These are phyloP conservation scores for Pyrus communis DNA, from an alignment of 306 rosid genomes.

Conservation along the genomic window DNA sequence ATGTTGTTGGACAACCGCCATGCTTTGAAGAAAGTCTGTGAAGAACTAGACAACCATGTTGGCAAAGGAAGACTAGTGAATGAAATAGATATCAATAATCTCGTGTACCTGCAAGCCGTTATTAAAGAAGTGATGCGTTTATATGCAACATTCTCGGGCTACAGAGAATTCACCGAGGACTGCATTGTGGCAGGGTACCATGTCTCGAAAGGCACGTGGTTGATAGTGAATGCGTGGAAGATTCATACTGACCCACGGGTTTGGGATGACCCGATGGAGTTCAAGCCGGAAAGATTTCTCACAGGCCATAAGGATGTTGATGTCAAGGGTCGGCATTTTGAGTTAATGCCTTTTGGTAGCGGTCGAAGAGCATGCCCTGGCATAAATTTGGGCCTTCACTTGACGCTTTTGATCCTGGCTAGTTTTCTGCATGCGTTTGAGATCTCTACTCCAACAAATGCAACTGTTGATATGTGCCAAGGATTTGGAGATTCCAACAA, in stretches of 20 bases:
- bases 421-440: conserved; percentile 45
- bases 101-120: neutral
- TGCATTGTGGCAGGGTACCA: neutral
- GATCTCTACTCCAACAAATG: conserved; percentile 14
- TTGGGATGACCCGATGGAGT: conserved; percentile 45
- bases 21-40: neutral
- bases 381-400: conserved; percentile 23
- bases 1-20: neutral
- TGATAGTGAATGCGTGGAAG: conserved; percentile 21
- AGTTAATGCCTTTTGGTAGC: conserved; percentile 41
- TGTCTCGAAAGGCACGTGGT: neutral
- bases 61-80: neutral
- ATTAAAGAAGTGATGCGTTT: neutral
- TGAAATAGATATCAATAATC: neutral
- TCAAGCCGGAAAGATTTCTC: conserved; percentile 51
- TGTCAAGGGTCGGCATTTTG: conserved; percentile 37
- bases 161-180: neutral
- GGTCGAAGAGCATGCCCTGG: conserved; percentile 65
- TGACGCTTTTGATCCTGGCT: conserved; percentile 32
- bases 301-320: conserved; percentile 36
- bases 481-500: conserved; percentile 24
- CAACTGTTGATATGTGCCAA: conserved; percentile 33
- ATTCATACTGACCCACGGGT: conserved; percentile 41
- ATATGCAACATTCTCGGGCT: neutral
- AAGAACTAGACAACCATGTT: neutral